Percentiles rank a stretch among this genome's conserved stretches.
Evolutionary conservation across 2,329 filamentous ascomycete genomes (phyloP).

Genomic region (Colletotrichum sidae): DNA sequence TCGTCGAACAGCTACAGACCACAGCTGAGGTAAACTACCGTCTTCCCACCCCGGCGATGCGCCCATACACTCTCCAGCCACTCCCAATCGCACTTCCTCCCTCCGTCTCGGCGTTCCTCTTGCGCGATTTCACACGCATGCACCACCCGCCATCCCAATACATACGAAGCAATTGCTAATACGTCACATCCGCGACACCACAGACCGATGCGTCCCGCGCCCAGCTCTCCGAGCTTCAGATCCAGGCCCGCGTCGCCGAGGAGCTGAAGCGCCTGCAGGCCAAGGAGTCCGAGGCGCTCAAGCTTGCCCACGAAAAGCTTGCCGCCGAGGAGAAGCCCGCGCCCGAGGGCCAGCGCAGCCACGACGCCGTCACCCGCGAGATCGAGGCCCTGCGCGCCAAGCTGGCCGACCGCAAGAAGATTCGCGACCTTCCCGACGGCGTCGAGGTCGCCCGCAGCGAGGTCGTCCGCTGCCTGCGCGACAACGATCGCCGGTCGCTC

Average conservation of each 20-base stretch:
- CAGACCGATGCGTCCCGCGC: slow-evolving; percentile 91
- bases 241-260: slow-evolving; percentile 86
- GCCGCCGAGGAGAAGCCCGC: slow-evolving; percentile 52
- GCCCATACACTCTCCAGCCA: too few species aligned
- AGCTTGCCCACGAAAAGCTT: slow-evolving; percentile 74
- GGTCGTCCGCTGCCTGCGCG: slow-evolving; percentile 83
- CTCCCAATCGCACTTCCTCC: background rate
- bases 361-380: slow-evolving; percentile 68
- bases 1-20: slow-evolving; percentile 85
- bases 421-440: slow-evolving; percentile 75
- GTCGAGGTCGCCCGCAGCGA: slow-evolving; percentile 81
- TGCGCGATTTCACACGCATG: slow-evolving; percentile 6
- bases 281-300: slow-evolving; percentile 76
- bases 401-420: slow-evolving; percentile 71
- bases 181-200: slow-evolving; percentile 15
- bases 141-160: too few species aligned
- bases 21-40: slow-evolving; percentile 79
- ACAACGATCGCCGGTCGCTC: slow-evolving; percentile 87
- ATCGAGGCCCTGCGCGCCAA: slow-evolving; percentile 68
- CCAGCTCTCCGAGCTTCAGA: slow-evolving; percentile 85
- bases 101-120: slow-evolving; percentile 1
- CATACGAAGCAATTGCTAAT: slow-evolving; percentile 6
- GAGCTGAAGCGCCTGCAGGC: slow-evolving; percentile 86
- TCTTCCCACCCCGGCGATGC: background rate
- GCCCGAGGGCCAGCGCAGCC: slow-evolving; percentile 46